Conservation (phyloP, 2,329 filamentous ascomycete genomes). For the Aspergillus bombycis region DNA sequence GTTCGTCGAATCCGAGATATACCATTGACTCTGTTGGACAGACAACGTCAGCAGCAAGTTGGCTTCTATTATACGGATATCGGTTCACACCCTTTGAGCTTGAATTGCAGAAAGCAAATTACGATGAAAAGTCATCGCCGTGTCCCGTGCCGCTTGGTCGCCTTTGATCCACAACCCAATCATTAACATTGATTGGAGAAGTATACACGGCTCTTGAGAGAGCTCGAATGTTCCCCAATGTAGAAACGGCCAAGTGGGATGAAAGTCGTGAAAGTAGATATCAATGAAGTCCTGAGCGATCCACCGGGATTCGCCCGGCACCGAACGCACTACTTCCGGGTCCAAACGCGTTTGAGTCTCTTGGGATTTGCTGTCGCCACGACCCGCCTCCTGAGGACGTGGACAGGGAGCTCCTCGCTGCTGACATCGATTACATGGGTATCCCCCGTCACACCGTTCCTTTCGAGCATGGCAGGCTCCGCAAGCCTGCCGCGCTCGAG, state of each 20-base stretch:
- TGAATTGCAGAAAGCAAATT: slow-evolving; percentile 23
- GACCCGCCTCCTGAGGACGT: background rate
- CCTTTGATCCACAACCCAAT: slow-evolving; percentile 31
- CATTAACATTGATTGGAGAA: slow-evolving; percentile 31
- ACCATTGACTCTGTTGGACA: slow-evolving; percentile 18
- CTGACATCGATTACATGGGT: slow-evolving; percentile 21
- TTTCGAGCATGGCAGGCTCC: slow-evolving; percentile 21
- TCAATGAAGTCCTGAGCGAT: slow-evolving; percentile 24
- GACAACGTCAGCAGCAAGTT: background rate
- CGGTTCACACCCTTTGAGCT: slow-evolving; percentile 23
- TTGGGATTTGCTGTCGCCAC: background rate
- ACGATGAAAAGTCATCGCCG: slow-evolving; percentile 26
- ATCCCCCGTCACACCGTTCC: slow-evolving; percentile 18
- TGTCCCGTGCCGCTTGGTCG: slow-evolving; percentile 16
- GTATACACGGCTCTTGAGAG: slow-evolving; percentile 25
- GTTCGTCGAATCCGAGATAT: slow-evolving; percentile 3
- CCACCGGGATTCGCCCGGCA: slow-evolving; percentile 12
- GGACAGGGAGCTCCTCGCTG: slow-evolving; percentile 12
- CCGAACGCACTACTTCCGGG: background rate
- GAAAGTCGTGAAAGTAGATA: slow-evolving; percentile 30
- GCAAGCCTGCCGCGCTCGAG: slow-evolving; percentile 22
- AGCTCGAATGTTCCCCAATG: slow-evolving; percentile 26
- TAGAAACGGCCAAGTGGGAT: slow-evolving; percentile 32
- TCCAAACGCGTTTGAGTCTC: background rate
- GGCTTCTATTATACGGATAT: rapidly evolving